Evolutionary conservation across 768 basidiomycete species (phyloP).

Genomic region (Floccularia luteovirens): DNA sequence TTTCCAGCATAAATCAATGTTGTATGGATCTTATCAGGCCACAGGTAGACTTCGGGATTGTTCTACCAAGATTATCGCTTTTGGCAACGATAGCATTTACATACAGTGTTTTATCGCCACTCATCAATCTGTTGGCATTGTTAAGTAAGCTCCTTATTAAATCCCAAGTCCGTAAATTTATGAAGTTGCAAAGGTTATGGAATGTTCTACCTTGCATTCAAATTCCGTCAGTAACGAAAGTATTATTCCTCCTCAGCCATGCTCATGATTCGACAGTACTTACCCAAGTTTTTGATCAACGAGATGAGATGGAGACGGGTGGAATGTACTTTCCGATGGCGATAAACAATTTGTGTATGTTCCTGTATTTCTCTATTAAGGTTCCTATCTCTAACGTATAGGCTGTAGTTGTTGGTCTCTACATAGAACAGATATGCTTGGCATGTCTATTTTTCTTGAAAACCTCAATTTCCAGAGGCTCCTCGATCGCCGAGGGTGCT

Average conservation of each 20-base stretch:
- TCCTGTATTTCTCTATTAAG: constrained; percentile 1
- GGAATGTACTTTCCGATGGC: constrained; percentile 38
- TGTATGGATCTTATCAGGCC: neutral
- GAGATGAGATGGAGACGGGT: constrained; percentile 39
- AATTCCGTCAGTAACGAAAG: constrained; percentile 33
- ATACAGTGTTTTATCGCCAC: constrained; percentile 57
- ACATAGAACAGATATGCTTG: constrained; percentile 63
- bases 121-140: constrained; percentile 58
- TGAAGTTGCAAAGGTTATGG: constrained; percentile 28
- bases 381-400: constrained; percentile 11
- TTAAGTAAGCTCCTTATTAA: constrained; percentile 30
- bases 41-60: constrained; percentile 41
- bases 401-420: constrained; percentile 52
- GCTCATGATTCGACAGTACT: constrained; percentile 24
- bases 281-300: constrained; percentile 47
- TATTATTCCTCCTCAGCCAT: neutral
- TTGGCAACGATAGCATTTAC: constrained; percentile 45
- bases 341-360: constrained; percentile 40
- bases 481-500: constrained; percentile 33
- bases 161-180: neutral
- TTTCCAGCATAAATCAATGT: neutral
- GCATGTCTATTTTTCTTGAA: constrained; percentile 64
- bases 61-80: constrained; percentile 42
- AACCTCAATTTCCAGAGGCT: constrained; percentile 21
- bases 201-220: constrained; percentile 55